Conservation (phyloP, 192 early-diverging fungal genomes). For the Martensiomyces pterosporus region DNA sequence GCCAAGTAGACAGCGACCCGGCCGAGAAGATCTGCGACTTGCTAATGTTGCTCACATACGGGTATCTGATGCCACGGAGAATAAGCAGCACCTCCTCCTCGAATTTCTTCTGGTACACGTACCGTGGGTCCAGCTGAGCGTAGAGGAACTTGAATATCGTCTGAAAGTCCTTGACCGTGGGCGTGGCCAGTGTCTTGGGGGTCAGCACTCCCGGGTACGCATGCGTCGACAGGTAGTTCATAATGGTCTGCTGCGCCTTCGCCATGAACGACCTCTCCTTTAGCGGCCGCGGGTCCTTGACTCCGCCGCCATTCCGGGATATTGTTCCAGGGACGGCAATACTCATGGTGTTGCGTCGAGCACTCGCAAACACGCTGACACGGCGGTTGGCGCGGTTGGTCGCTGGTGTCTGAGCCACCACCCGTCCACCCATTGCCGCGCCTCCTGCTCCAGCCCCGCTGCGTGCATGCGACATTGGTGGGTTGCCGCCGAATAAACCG, state of each 20-base stretch:
- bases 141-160: slow-evolving; percentile 70
- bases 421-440: too few species aligned
- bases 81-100: slow-evolving; percentile 66
- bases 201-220: slow-evolving; percentile 59
- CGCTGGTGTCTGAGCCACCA: slow-evolving; percentile 35
- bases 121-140: slow-evolving; percentile 61
- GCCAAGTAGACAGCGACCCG: slow-evolving; percentile 66
- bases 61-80: slow-evolving; percentile 54
- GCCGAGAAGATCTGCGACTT: slow-evolving; percentile 67
- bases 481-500: slow-evolving; percentile 21
- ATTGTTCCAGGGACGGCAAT: slow-evolving; percentile 30
- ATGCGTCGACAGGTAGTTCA: slow-evolving; percentile 58
- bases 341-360: slow-evolving; percentile 34
- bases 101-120: slow-evolving; percentile 64
- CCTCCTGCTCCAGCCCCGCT: slow-evolving; percentile 19
- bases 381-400: slow-evolving; percentile 45
- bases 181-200: slow-evolving; percentile 56
- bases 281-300: slow-evolving; percentile 67
- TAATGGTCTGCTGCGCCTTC: slow-evolving; percentile 57
- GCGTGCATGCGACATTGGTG: slow-evolving; percentile 43
- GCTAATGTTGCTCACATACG: slow-evolving; percentile 53
- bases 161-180: slow-evolving; percentile 69
- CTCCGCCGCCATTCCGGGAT: slow-evolving; percentile 35
- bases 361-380: slow-evolving; percentile 46
- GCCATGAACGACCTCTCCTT: slow-evolving; percentile 59